phyloP scores from a whole-genome alignment of 2,329 filamentous ascomycete species.

The Sporothrix inflata region DNA sequence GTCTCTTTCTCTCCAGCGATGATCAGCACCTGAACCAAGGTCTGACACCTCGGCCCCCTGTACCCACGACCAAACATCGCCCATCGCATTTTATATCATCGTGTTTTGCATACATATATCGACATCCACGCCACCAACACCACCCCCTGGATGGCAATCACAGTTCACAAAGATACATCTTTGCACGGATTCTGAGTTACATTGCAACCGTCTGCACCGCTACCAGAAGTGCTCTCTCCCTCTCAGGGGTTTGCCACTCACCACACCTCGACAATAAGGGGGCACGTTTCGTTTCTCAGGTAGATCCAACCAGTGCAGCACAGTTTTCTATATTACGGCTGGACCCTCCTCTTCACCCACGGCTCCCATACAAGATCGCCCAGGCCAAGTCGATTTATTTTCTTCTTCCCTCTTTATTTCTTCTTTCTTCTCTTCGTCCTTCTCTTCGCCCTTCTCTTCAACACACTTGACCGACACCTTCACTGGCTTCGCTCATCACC shows the following conservation, averaged over 20 bases:
- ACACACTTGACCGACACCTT: not conserved
- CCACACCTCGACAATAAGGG: not conserved
- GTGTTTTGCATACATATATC: constrained; percentile 13
- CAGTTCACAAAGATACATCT: not conserved
- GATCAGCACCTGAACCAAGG: constrained; percentile 17
- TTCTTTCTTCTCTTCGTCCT: not conserved
- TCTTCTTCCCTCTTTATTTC: not conserved
- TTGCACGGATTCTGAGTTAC: not conserved
- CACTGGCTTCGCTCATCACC: constrained; percentile 3
- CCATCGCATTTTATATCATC: not conserved
- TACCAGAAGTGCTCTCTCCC: not conserved
- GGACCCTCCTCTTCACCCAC: constrained; percentile 16
- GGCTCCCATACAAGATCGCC: not conserved
- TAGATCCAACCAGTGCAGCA: constrained; percentile 1
- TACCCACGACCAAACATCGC: not conserved
- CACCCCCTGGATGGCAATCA: not conserved
- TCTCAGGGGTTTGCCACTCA: not conserved
- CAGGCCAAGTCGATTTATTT: constrained; percentile 1
- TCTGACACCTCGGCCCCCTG: constrained; percentile 19
- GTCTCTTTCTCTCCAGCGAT: not conserved
- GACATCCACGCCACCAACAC: not conserved
- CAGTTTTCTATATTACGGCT: constrained; percentile 10
- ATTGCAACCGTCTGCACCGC: not conserved
- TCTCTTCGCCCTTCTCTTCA: not conserved
- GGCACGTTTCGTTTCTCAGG: not conserved